These are phyloP conservation scores for Pseudovirgaria hyperparasitica DNA, from an alignment of 2,329 filamentous ascomycete species.

Conservation along the genomic window DNA sequence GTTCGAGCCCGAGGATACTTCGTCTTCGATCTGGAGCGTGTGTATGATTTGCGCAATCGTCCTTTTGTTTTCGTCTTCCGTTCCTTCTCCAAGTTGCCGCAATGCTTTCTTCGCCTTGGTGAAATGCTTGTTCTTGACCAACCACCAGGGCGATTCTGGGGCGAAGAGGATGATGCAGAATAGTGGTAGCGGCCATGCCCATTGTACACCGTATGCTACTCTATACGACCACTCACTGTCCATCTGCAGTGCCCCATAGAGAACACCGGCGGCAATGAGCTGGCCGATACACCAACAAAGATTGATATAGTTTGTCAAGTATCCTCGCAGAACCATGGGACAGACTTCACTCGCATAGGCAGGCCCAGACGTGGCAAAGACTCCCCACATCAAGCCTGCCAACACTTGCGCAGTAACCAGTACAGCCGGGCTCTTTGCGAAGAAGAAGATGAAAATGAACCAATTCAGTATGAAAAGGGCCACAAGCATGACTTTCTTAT, in stretches of 20 bases:
- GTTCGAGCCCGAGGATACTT: slow-evolving; percentile 50
- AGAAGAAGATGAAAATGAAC: slow-evolving; percentile 34
- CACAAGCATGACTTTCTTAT: slow-evolving; percentile 29
- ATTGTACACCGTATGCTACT: slow-evolving; percentile 55
- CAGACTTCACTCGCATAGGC: slow-evolving; percentile 46
- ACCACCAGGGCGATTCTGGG: slow-evolving; percentile 61
- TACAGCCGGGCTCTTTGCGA: slow-evolving; percentile 26
- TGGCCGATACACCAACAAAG: slow-evolving; percentile 66
- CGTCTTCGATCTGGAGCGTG: slow-evolving; percentile 69
- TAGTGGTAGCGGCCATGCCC: slow-evolving; percentile 60
- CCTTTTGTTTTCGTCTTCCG: slow-evolving; percentile 29
- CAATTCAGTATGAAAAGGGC: slow-evolving; percentile 25
- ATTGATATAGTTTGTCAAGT: slow-evolving; percentile 50
- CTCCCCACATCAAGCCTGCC: slow-evolving; percentile 31
- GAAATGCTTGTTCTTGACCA: slow-evolving; percentile 49
- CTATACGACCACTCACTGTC: slow-evolving; percentile 55
- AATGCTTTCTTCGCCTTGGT: slow-evolving; percentile 53
- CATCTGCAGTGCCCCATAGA: slow-evolving; percentile 51
- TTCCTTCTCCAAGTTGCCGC: slow-evolving; percentile 49
- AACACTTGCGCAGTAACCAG: slow-evolving; percentile 32
- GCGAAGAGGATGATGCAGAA: slow-evolving; percentile 52
- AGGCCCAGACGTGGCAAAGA: slow-evolving; percentile 33
- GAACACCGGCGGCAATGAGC: slow-evolving; percentile 57
- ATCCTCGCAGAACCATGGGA: slow-evolving; percentile 51
- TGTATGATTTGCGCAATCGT: slow-evolving; percentile 85